Base-by-base conservation (phyloP, 441 rosid genomes). In the Omphalea diandra region DNA sequence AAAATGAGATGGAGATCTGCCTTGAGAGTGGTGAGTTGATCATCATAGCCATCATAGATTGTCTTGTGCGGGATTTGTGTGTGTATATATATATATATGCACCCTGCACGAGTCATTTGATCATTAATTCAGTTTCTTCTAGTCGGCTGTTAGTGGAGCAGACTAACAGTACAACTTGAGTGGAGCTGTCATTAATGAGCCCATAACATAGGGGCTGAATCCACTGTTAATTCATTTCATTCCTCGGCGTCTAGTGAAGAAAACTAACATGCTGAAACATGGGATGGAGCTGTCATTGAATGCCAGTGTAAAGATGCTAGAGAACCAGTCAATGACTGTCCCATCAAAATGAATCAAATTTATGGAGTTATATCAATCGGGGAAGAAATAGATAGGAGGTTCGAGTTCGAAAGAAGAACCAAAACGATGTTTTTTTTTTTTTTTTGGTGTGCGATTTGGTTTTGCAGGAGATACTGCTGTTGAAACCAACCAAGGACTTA, bases 381-480 rank as follows among this genome's bases (percentile, higher is more conserved):
- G 26, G 73, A 82, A 67, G 82, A 66, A 66, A 67, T 73, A 83
- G 67, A 59, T 75, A 75, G 77, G 70, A 65, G 71, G 72, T 72
- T 69, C 72, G 44, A 73, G 79, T 67, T 77, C 33, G 15, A 62
- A 78, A 74, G 81, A 76, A 76, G 81, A 76, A 76, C 76, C 66
- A 26, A 78, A 77, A 63, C 66, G 43, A 85, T 74, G 12, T 72
- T 66, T 68, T 69, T 78, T 38, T 72, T 66, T 68, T 69, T 78
- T 38, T 76, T 71, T 69, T 77, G 77, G 81, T 67, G 78, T 69
- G 47, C 77, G 68, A 32, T 68, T 47, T 68, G 89, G 79, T 79
- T 83, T 85, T 81, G 84, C 93, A 94, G 98, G 98, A 70, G 98
- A 94, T 73, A 85, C 56, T 70, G 85, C 87, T 60, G 96, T 94